Base-by-base conservation (phyloP, 2,329 filamentous ascomycete species). In the Drechslerella dactyloides region DNA sequence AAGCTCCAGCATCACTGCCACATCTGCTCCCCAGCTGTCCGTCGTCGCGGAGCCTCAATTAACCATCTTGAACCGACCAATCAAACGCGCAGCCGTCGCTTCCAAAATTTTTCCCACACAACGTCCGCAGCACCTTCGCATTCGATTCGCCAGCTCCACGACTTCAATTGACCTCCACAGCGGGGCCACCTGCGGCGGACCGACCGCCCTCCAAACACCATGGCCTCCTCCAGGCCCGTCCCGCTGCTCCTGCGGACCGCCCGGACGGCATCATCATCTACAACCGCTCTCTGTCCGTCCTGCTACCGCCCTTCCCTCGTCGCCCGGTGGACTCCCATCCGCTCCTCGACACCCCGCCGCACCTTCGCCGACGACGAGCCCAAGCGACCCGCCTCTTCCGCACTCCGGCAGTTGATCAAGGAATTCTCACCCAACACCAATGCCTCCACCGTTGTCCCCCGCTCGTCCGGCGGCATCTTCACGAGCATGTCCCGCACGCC, bases 61-160 rank as follows among this genome's bases (percentile, higher is more conserved):
- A 27, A 35, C 19, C 44, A 35, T 30, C 51, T 46, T 37, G 35
- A n/a, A n/a, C n/a, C 51, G 44, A 10, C 64, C 64, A 69, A 69
- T 69, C 64, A 69, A 69, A 69, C 64, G 23, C 64, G 57, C 64
- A 69, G 64, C 30, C 42, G 33, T n/a, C 50, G 8, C 10, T 33
- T 10, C 40, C 64, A 52, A 62, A 63, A 54, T 44, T 61, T 68
- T 69, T 60, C 55, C 33, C 52, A 44, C 19, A 54, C 52, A n/a
- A 24, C 42, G 54, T 53, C 50, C 54, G 58, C 58, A 69, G 62
- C 65, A 58, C 55, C 42, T 40, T 33, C 57, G 27, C 30, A 24
- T 62, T 57, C 63, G 50, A 54, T 8, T 15, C 19, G 19, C 40
- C 19, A 10, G 2, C 5, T 33, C 10, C 2, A 7, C 17, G 21